phyloP scores from a whole-genome alignment of 78 protist genomes.

The Andalucia godoyi region DNA sequence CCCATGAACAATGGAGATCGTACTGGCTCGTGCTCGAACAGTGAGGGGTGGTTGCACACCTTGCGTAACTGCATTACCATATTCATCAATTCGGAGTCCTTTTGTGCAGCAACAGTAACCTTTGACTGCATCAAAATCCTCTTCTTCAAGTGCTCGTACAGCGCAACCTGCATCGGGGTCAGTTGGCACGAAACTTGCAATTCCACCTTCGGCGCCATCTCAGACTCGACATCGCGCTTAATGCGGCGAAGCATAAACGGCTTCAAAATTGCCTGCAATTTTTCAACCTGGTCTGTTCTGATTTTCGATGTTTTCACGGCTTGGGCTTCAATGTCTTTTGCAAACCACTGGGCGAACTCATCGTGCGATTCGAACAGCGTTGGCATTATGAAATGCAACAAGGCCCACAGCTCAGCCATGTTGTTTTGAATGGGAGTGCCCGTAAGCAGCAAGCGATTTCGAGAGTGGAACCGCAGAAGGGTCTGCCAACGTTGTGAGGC shows the following conservation, averaged over 20 bases:
- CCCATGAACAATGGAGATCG: constrained; percentile 34
- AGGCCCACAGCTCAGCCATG: constrained; percentile 79
- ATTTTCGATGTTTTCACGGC: constrained; percentile 32
- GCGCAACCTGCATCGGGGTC: constrained; percentile 53
- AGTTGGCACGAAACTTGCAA: constrained; percentile 45
- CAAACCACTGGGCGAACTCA: constrained; percentile 45
- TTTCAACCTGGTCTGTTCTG: constrained; percentile 5
- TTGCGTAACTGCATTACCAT: constrained; percentile 85
- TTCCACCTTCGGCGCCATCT: constrained; percentile 75
- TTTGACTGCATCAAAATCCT: constrained; percentile 42
- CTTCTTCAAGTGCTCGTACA: constrained; percentile 39
- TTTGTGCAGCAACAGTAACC: not conserved
- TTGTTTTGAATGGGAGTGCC: constrained; percentile 85
- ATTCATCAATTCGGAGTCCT: constrained; percentile 24
- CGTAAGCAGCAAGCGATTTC: constrained; percentile 86
- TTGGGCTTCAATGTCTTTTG: constrained; percentile 28
- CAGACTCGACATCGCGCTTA: constrained; percentile 80
- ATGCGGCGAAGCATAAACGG: constrained; percentile 90
- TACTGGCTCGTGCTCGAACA: constrained; percentile 51
- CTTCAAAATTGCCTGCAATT: constrained; percentile 80
- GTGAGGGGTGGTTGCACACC: constrained; percentile 87
- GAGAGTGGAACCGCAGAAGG: constrained; percentile 51
- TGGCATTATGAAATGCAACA: constrained; percentile 88
- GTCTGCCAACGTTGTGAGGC: constrained; percentile 47
- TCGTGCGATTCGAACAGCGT: constrained; percentile 43